Conservation (phyloP, 192 early-diverging fungal genomes). For the Rhizophagus sp. region DNA sequence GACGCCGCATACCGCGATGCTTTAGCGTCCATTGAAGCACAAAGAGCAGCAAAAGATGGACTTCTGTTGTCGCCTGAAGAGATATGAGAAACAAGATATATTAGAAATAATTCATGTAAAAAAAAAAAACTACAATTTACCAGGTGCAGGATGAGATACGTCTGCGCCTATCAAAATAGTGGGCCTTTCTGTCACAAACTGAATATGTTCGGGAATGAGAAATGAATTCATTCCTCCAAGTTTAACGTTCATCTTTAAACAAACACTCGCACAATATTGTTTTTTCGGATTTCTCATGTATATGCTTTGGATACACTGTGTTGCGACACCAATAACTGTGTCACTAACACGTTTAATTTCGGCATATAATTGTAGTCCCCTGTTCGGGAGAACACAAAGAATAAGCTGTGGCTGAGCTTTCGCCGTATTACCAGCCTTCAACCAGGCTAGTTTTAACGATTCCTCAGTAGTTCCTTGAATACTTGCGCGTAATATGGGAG, state of each 20-base stretch:
- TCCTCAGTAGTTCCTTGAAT: no score
- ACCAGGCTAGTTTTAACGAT: no score
- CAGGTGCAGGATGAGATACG: constrained; percentile 84
- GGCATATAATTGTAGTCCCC: constrained; percentile 61
- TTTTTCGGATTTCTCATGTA: constrained; percentile 72
- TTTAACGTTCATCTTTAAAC: constrained; percentile 59
- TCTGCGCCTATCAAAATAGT: constrained; percentile 90
- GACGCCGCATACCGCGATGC: constrained; percentile 64
- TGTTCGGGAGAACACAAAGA: constrained; percentile 76
- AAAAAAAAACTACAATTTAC: constrained; percentile 24
- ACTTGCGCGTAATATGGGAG: no score
- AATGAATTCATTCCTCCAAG: constrained; percentile 73
- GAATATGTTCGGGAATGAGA: constrained; percentile 57
- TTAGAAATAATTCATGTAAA: constrained; percentile 13
- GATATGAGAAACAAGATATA: background rate
- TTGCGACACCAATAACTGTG: constrained; percentile 82
- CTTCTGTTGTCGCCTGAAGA: constrained; percentile 43
- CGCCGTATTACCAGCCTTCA: constrained; percentile 35
- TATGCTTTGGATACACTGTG: constrained; percentile 87
- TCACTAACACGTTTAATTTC: constrained; percentile 87
- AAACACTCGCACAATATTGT: constrained; percentile 93
- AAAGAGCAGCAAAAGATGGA: constrained; percentile 77
- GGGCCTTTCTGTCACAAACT: constrained; percentile 63
- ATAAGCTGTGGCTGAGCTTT: constrained; percentile 74
- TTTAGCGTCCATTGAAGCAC: constrained; percentile 66